phyloP scores from a whole-genome alignment of 2,329 filamentous ascomycete genomes.

The Diaporthe sp. region DNA sequence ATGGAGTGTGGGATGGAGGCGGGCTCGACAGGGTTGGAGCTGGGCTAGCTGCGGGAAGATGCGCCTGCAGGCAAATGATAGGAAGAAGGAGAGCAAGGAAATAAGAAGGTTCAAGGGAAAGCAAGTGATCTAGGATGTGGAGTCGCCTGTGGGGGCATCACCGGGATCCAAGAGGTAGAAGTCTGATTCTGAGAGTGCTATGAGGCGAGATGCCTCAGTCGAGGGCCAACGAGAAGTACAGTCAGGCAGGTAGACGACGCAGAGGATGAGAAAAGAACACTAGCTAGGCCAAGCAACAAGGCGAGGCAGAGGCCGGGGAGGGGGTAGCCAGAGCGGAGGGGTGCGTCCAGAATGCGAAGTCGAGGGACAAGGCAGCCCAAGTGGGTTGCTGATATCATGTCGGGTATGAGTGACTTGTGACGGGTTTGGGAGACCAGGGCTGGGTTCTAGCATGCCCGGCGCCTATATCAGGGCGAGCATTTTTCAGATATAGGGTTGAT shows the following conservation, averaged over 20 bases:
- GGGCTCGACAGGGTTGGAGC: conserved; percentile 50
- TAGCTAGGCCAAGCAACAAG: conserved; percentile 37
- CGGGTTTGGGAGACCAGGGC: conserved; percentile 30
- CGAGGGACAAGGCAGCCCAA: conserved; percentile 34
- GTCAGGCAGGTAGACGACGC: conserved; percentile 35
- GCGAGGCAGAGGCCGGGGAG: conserved; percentile 36
- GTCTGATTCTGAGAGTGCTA: conserved; percentile 39
- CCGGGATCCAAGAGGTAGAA: conserved; percentile 32
- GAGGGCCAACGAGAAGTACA: conserved; percentile 34
- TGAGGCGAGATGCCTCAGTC: conserved; percentile 40
- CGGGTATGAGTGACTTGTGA: conserved; percentile 37
- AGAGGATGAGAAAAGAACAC: conserved; percentile 27
- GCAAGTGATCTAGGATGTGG: conserved; percentile 40
- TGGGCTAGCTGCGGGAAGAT: conserved; percentile 55
- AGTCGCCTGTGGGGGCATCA: conserved; percentile 26
- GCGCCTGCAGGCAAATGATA: conserved; percentile 49
- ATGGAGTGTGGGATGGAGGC: conserved; percentile 48
- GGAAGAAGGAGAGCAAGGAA: conserved; percentile 42
- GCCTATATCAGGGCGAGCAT: conserved; percentile 39
- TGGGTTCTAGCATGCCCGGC: conserved; percentile 29
- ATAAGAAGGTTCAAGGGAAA: conserved; percentile 41
- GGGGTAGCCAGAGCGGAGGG: conserved; percentile 27
- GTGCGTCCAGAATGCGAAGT: conserved; percentile 36
- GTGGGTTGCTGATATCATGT: conserved; percentile 35
- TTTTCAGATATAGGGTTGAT: conserved; percentile 38